phyloP scores from a whole-genome alignment of 1,284 basidiomycete genomes.

The Peniophora sp. region DNA sequence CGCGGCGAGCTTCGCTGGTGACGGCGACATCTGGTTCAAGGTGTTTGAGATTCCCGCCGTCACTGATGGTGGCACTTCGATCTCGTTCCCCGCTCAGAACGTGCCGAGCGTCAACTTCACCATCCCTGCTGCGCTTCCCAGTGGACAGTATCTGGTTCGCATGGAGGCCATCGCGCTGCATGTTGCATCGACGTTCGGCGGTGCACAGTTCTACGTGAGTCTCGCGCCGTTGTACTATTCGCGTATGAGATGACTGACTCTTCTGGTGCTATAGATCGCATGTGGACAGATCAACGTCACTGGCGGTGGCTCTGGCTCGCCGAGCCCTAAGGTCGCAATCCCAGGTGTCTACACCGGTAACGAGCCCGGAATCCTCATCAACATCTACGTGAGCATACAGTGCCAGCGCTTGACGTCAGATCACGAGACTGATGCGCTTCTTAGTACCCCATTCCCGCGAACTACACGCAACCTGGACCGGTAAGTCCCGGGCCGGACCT shows the following conservation, averaged over 20 bases:
- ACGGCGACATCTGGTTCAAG: constrained; percentile 21
- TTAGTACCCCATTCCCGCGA: constrained; percentile 1
- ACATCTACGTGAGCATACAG: neutral
- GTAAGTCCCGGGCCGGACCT: neutral
- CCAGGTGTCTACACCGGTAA: constrained; percentile 29
- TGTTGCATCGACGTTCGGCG: constrained; percentile 18
- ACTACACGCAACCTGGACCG: constrained; percentile 1
- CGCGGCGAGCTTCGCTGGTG: constrained; percentile 15
- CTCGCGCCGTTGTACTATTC: neutral
- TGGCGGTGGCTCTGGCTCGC: constrained; percentile 27
- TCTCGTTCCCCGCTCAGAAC: constrained; percentile 32
- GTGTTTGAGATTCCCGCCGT: constrained; percentile 31
- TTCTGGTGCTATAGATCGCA: constrained; percentile 13
- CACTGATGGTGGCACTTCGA: constrained; percentile 30
- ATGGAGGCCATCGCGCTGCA: constrained; percentile 41
- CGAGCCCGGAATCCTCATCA: constrained; percentile 1
- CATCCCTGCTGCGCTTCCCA: constrained; percentile 33
- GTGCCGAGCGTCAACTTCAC: constrained; percentile 32
- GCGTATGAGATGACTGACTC: neutral
- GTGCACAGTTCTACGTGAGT: constrained; percentile 23
- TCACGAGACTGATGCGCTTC: neutral
- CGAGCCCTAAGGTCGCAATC: constrained; percentile 24
- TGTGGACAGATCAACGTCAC: constrained; percentile 26
- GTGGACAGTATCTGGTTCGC: constrained; percentile 39
- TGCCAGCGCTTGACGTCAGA: neutral